Evolutionary conservation across 768 basidiomycete species (phyloP).

Genomic region (Candolleomyces aberdarensis): DNA sequence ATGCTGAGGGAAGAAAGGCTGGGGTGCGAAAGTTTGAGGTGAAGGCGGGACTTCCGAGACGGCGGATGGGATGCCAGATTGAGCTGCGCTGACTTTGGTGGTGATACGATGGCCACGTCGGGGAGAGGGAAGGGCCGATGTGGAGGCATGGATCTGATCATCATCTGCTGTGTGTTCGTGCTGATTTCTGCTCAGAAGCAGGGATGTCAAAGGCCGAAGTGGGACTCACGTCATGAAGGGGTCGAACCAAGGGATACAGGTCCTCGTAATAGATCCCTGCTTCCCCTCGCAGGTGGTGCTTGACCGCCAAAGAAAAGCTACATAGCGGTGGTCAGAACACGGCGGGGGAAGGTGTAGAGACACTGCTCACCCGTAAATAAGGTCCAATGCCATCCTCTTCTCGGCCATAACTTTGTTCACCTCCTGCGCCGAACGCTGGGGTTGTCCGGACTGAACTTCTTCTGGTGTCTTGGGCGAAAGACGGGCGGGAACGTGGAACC

Average conservation of each 20-base stretch:
- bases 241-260: constrained; percentile 52
- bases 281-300: constrained; percentile 64
- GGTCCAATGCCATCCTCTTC: constrained; percentile 56
- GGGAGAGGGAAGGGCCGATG: constrained; percentile 22
- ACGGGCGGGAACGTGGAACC: constrained; percentile 59
- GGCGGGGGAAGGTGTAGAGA: not conserved
- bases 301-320: constrained; percentile 55
- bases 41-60: constrained; percentile 9
- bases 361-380: constrained; percentile 48
- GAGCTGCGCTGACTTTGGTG: constrained; percentile 12
- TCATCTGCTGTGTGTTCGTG: constrained; percentile 30
- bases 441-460: constrained; percentile 28
- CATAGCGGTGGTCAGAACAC: not conserved
- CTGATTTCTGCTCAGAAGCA: constrained; percentile 14
- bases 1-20: too few species aligned
- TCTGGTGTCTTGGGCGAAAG: constrained; percentile 37
- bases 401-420: constrained; percentile 53
- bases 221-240: constrained; percentile 49
- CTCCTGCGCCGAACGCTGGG: constrained; percentile 37
- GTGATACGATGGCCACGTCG: constrained; percentile 28
- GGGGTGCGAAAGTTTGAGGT: too few species aligned
- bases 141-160: constrained; percentile 9
- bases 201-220: not conserved
- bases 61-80: not conserved
- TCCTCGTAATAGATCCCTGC: constrained; percentile 61